Base-by-base conservation (phyloP, 1,139 yeast species). In the Saccharomyces hybrid region DNA sequence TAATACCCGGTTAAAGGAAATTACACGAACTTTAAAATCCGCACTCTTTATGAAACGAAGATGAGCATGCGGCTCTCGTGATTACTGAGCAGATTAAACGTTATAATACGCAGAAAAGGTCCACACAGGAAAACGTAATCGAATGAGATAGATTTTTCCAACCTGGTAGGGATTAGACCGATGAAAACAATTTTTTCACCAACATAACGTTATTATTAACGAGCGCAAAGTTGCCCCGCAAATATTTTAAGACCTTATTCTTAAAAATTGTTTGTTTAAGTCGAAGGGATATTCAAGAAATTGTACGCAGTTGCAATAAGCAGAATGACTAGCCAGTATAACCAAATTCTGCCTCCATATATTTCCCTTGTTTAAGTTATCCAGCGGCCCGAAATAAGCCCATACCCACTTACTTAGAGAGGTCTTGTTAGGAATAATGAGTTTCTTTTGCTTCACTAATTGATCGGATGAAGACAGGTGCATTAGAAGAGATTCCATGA, bases 101-200 rank as follows among this genome's bases (percentile, higher is more conserved):
- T 71, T 54, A 46, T 59, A 34, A 75, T 69, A 14, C 74, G 68
- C 55, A 73, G 59, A 49, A 80, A 71, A 16, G 80, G 71, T 9
- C 78, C 55, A 46, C 76, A 73, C 56, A 84, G 67, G 2, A 75
- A 64, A 12, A 79, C 61, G 67, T 81, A 83, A 6, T 78, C 71
- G 11, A 71, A 58, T 24, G 84, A 70, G 48, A 81, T 71, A 7
- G 80, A 58, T 0, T 83, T 66, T 68, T 86, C 95, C 58, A 79
- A 71, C 56, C 95, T 76, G 0, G 90, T 80, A 67, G 59, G 73
- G 47, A 58, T 53, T 47, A 61, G 49, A 1, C 64, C 67, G 16
- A 60, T 57, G 19, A 61, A 16, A 32, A 32, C 38, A 16, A 32
- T 4, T 7, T n/a, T 5, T 16, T 16, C 38, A 32, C 38, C 0